These are phyloP conservation scores for Gilbertella persicaria DNA, from an alignment of 371 early-diverging fungal genomes.

Conservation along the genomic window DNA sequence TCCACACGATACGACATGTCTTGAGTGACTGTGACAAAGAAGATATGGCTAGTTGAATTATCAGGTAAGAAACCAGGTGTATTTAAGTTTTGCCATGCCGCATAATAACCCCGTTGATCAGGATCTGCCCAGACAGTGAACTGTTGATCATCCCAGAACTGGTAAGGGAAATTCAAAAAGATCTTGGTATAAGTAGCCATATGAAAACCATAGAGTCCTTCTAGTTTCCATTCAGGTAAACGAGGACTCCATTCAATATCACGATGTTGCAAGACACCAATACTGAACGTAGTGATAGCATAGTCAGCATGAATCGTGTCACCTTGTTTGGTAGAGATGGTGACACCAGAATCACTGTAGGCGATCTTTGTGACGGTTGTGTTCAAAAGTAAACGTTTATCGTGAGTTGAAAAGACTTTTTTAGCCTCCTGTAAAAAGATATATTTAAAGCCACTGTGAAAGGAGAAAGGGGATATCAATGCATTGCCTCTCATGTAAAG, in stretches of 20 bases:
- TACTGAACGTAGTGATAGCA: slow-evolving; percentile 48
- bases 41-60: slow-evolving; percentile 29
- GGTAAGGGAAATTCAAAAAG: slow-evolving; percentile 43
- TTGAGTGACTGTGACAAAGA: slow-evolving; percentile 38
- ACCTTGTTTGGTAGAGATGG: slow-evolving; percentile 29
- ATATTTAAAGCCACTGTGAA: slow-evolving; percentile 43
- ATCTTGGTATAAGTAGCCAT: slow-evolving; percentile 57
- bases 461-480: background rate
- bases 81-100: slow-evolving; percentile 40
- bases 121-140: slow-evolving; percentile 46
- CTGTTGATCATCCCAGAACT: slow-evolving; percentile 53
- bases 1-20: slow-evolving; percentile 32
- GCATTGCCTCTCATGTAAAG: background rate
- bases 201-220: slow-evolving; percentile 47
- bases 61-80: slow-evolving; percentile 30
- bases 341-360: slow-evolving; percentile 35
- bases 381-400: slow-evolving; percentile 34
- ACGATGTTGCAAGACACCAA: slow-evolving; percentile 45
- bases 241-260: slow-evolving; percentile 44
- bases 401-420: slow-evolving; percentile 20
- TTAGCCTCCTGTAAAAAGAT: slow-evolving; percentile 43
- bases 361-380: slow-evolving; percentile 37
- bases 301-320: slow-evolving; percentile 45
- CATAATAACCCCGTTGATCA: slow-evolving; percentile 35
- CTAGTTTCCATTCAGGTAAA: slow-evolving; percentile 47